These are phyloP conservation scores for Serendipita sp. DNA, from an alignment of 768 basidiomycete genomes.

Conservation along the genomic window DNA sequence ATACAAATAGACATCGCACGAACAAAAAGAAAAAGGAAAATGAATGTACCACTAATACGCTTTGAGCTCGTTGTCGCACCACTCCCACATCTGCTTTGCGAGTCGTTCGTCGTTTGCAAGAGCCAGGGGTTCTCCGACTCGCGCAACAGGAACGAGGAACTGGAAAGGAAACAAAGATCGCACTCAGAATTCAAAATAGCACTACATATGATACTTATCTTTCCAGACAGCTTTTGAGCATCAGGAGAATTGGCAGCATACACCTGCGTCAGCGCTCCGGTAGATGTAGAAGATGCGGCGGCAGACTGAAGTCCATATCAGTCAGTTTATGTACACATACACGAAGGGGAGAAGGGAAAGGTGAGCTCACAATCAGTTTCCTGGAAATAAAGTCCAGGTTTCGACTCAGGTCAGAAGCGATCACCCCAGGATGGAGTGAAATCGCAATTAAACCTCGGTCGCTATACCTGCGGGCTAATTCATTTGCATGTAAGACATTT, in stretches of 20 bases:
- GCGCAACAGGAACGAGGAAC: background rate
- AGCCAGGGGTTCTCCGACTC: background rate
- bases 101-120: background rate
- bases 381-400: background rate
- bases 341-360: background rate
- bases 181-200: too few species aligned
- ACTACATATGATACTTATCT: slow-evolving; percentile 1
- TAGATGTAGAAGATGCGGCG: too few species aligned
- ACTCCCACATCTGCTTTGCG: slow-evolving; percentile 2
- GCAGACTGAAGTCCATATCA: background rate
- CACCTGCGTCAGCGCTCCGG: slow-evolving; percentile 8
- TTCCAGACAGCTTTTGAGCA: slow-evolving; percentile 6
- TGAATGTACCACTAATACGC: background rate
- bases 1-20: too few species aligned
- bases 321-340: background rate
- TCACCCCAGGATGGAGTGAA: slow-evolving; percentile 8
- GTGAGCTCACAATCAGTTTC: background rate
- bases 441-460: slow-evolving; percentile 10
- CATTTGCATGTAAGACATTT: slow-evolving; percentile 7
- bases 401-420: slow-evolving; percentile 7
- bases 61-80: background rate
- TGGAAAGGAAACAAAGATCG: too few species aligned
- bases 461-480: slow-evolving; percentile 9
- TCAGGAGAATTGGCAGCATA: slow-evolving; percentile 10
- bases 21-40: too few species aligned